Conservation (phyloP, 2,329 filamentous ascomycete species). For the Thelonectria discophora region DNA sequence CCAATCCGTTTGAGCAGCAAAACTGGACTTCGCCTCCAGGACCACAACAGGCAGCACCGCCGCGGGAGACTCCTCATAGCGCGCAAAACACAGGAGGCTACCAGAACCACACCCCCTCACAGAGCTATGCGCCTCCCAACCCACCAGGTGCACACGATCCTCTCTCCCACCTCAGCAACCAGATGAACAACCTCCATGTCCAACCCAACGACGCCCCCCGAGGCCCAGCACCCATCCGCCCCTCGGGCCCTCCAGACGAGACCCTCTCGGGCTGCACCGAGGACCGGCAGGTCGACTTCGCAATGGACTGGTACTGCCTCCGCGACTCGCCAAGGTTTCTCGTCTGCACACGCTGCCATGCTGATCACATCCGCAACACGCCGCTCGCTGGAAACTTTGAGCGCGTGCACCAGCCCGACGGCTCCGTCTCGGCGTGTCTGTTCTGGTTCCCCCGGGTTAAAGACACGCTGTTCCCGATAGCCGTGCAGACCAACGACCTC, state of each 20-base stretch:
- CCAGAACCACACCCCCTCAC: neutral
- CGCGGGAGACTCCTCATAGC: neutral
- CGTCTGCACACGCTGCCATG: constrained; percentile 54
- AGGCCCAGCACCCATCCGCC: constrained; percentile 25
- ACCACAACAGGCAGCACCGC: neutral
- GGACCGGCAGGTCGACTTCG: constrained; percentile 40
- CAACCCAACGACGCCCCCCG: constrained; percentile 21
- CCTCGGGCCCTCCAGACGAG: constrained; percentile 37
- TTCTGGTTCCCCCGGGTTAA: constrained; percentile 47
- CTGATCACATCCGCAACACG: constrained; percentile 48
- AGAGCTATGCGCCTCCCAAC: neutral
- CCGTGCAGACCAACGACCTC: constrained; percentile 39
- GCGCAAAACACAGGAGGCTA: neutral
- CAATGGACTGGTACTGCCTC: constrained; percentile 46
- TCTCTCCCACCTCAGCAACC: constrained; percentile 20
- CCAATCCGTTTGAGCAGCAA: neutral
- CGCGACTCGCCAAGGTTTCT: constrained; percentile 43
- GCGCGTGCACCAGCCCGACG: constrained; percentile 36
- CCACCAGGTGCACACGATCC: constrained; percentile 16
- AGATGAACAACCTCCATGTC: constrained; percentile 32
- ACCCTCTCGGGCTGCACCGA: constrained; percentile 43
- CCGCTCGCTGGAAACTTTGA: constrained; percentile 44
- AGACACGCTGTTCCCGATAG: constrained; percentile 47
- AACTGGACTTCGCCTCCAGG: neutral
- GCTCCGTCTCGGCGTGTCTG: constrained; percentile 43